Base-by-base conservation (phyloP, 805 yeast species). In the Metschnikowia lachancei region DNA sequence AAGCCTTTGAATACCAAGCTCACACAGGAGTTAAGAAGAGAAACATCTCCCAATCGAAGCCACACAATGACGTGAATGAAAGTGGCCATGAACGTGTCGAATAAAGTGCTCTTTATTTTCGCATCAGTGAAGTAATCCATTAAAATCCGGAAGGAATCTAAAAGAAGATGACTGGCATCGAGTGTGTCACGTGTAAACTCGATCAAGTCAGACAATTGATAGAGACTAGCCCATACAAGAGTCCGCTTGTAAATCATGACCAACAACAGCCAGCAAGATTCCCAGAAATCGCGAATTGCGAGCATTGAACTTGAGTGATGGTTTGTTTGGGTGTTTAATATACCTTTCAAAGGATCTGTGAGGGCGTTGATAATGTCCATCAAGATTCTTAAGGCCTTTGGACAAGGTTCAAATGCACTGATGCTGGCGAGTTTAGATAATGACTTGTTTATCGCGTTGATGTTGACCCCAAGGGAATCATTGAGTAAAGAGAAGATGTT, bases 121-220 rank as follows among this genome's bases (percentile, higher is more conserved):
- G 46, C 22, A 19, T 51, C 54, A 12, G 41, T 45, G n/a, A 58
- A 44, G 14, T 40, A 52, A 34, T 60, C 64, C 31, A 54, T 37
- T 12, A 68, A 49, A n/a, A 76, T 70, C 48, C 82, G 71, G 57
- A 78, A 85, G 2, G 91, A 80, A 45, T 77, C 82, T n/a, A 91
- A 61, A 29, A 91, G 66, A 1, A 74, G 63, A 50, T 83, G 82
- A 48, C 95, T 83, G 28, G 87, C 71, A 17, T 44, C 48, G 41
- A 92, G 72, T 0, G 88, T 83, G 59, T 89, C 96, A 61, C 95
- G 78, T 2, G 97, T 87, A 55, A 89, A 91, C 46, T 90, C 95
- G 36, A 83, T 77, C 55, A 88, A 70, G 41, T 76, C 77, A 0
- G 74, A 70, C 17, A 77, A 70, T 24, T 78, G 77, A 55, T 81